Evolutionary conservation across 306 rosid genomes (phyloP).

Genomic region (Echinosophora koreensis): DNA sequence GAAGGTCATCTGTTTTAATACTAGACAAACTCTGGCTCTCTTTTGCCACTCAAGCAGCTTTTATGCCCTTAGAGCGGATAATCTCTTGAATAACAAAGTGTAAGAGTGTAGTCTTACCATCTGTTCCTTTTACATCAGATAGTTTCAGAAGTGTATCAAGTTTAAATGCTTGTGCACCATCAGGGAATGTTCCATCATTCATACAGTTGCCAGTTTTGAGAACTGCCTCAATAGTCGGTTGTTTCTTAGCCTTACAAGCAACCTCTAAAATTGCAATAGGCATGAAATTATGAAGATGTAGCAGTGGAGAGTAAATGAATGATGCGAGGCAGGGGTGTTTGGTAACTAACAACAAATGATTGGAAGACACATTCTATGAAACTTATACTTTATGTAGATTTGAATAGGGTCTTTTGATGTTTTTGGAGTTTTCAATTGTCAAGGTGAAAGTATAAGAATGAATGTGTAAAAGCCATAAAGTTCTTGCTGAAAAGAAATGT

Average conservation of each 20-base stretch:
- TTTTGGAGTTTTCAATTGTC: too few species aligned
- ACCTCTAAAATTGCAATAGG: too few species aligned
- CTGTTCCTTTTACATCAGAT: constrained; percentile 93
- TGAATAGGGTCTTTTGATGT: too few species aligned
- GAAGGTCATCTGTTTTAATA: constrained; percentile 61
- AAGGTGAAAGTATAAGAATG: too few species aligned
- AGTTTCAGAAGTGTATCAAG: constrained; percentile 94
- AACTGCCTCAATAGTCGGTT: constrained; percentile 97
- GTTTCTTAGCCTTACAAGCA: constrained; percentile 83
- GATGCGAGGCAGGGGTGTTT: too few species aligned
- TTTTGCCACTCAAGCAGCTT: constrained; percentile 68
- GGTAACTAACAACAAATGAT: too few species aligned
- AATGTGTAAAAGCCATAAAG: too few species aligned
- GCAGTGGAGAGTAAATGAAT: too few species aligned
- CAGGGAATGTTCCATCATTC: constrained; percentile 96
- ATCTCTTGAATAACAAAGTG: constrained; percentile 95
- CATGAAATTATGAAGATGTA: too few species aligned
- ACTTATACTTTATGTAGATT: too few species aligned
- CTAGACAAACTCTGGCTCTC: constrained; percentile 65
- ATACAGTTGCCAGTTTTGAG: constrained; percentile 99
- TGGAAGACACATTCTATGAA: too few species aligned
- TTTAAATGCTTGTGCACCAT: constrained; percentile 96
- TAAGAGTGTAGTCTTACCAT: constrained; percentile 96
- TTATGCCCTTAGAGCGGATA: constrained; percentile 89
- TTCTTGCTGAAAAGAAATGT: too few species aligned